A percentile compares a stretch with the other conserved stretches of the same genome.
Evolutionary conservation across 2,329 filamentous ascomycete genomes (phyloP).

Genomic region (Cladosporium austrohemisphaericum): DNA sequence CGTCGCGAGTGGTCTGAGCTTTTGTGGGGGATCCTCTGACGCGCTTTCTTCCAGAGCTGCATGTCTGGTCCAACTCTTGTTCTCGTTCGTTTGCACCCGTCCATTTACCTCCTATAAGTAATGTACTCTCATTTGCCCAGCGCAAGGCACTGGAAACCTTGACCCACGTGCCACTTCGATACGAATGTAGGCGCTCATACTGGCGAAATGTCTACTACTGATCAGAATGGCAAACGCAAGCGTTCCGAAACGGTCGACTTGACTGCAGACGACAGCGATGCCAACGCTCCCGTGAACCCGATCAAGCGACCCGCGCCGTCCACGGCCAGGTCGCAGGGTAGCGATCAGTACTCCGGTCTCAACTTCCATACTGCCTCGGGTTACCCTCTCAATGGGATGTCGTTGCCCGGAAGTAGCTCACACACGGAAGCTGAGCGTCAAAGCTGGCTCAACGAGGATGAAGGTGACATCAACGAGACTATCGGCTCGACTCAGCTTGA

Average conservation of each 20-base stretch:
- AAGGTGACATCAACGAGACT: conserved; percentile 27
- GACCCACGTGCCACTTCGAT: too few relatives aligned
- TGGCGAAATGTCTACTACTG: not conserved
- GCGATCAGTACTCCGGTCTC: not conserved
- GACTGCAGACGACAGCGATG: conserved; percentile 20
- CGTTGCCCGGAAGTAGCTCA: not conserved
- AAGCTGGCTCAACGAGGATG: conserved; percentile 28
- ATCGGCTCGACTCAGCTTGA: conserved; percentile 27
- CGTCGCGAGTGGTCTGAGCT: too few relatives aligned
- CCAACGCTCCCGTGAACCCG: not conserved
- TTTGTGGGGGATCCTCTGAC: too few relatives aligned
- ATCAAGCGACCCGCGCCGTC: not conserved
- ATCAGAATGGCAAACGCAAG: conserved; percentile 20
- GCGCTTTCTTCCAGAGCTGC: too few relatives aligned
- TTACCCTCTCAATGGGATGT: not conserved
- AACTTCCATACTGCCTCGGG: not conserved
- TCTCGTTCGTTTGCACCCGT: too few relatives aligned
- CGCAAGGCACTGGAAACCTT: too few relatives aligned
- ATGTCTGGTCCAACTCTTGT: too few relatives aligned
- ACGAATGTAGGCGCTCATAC: too few relatives aligned
- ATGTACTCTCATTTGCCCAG: too few relatives aligned
- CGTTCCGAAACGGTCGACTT: conserved; percentile 22
- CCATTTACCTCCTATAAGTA: too few relatives aligned
- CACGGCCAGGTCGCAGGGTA: not conserved
- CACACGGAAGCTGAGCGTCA: conserved; percentile 23